phyloP scores from a whole-genome alignment of 1,284 basidiomycete genomes.

The Naganishia cerealis region DNA sequence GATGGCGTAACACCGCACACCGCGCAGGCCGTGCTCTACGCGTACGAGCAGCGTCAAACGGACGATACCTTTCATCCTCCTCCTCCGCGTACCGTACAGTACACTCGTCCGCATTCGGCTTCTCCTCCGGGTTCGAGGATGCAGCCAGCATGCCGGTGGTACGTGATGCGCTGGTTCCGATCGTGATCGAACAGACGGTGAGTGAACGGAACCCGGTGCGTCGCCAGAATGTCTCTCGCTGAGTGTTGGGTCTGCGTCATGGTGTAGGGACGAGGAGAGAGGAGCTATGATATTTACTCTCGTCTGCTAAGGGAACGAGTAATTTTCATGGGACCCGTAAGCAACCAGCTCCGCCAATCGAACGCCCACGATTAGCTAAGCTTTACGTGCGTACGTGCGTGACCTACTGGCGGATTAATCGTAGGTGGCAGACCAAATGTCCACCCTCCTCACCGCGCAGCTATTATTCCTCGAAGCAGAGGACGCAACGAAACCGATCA shows the following conservation, averaged over 20 bases:
- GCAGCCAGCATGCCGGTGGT: constrained; percentile 42
- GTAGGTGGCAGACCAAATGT: constrained; percentile 41
- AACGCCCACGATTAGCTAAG: not conserved
- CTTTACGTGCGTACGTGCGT: not conserved
- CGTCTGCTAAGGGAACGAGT: constrained; percentile 83
- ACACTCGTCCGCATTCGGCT: not conserved
- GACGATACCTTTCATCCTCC: not conserved
- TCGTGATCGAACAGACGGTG: constrained; percentile 90
- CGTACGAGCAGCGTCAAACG: too few species aligned
- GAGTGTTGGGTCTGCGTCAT: not conserved
- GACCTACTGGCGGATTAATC: too few species aligned
- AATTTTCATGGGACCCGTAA: constrained; percentile 87
- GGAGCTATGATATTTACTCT: constrained; percentile 93
- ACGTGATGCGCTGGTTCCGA: constrained; percentile 66
- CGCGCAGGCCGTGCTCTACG: too few species aligned
- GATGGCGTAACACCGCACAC: not conserved
- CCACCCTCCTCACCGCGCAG: constrained; percentile 81
- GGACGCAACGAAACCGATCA: constrained; percentile 84
- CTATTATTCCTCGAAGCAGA: constrained; percentile 91
- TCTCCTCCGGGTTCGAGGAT: constrained; percentile 26
- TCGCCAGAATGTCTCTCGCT: too few species aligned
- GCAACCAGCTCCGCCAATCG: constrained; percentile 44
- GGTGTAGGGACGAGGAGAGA: constrained; percentile 77
- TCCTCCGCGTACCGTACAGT: not conserved
- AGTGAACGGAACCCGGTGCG: too few species aligned